A percentile compares a stretch with the other conserved stretches of the same genome.
phyloP scores from a whole-genome alignment of 1,284 basidiomycete genomes.

The Cryptococcus sp. region DNA sequence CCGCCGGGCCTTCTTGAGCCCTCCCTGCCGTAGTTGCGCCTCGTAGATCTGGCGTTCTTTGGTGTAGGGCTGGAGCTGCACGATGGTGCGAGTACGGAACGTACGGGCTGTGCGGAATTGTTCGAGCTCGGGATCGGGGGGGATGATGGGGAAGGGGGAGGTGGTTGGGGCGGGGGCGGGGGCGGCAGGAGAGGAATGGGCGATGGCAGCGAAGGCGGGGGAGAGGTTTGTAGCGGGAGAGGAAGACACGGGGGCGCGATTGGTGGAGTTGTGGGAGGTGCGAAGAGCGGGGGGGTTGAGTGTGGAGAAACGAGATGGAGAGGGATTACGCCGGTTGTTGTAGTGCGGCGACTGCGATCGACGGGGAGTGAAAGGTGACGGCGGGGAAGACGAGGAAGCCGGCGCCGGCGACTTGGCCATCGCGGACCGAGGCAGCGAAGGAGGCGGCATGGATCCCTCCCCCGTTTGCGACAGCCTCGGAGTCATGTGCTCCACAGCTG shows the following conservation, averaged over 20 bases:
- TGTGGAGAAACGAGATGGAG: not conserved
- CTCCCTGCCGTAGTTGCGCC: constrained; percentile 36
- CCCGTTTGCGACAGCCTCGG: not conserved
- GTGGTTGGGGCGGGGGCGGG: not conserved
- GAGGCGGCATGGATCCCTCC: not conserved
- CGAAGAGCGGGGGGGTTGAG: not conserved
- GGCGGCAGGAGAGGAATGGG: not conserved
- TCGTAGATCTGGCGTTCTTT: constrained; percentile 45
- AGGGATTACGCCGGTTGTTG: not conserved
- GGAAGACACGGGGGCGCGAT: not conserved
- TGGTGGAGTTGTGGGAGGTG: not conserved
- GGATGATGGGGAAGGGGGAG: constrained; percentile 5
- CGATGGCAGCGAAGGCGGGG: constrained; percentile 6
- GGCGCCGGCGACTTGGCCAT: not conserved
- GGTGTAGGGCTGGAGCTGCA: constrained; percentile 50
- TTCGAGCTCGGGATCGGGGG: constrained; percentile 34
- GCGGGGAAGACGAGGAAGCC: not conserved
- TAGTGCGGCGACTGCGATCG: too few relatives aligned
- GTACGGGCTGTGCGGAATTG: constrained; percentile 44
- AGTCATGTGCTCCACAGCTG: too few relatives aligned
- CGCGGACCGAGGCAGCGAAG: not conserved
- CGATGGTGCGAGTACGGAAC: constrained; percentile 46
- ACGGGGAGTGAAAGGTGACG: too few relatives aligned
- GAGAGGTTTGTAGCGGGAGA: constrained; percentile 8
- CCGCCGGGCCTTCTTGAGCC: constrained; percentile 33